Evolutionary conservation across 1,139 yeast species (phyloP).

Genomic region (Geotrichum restrictum): DNA sequence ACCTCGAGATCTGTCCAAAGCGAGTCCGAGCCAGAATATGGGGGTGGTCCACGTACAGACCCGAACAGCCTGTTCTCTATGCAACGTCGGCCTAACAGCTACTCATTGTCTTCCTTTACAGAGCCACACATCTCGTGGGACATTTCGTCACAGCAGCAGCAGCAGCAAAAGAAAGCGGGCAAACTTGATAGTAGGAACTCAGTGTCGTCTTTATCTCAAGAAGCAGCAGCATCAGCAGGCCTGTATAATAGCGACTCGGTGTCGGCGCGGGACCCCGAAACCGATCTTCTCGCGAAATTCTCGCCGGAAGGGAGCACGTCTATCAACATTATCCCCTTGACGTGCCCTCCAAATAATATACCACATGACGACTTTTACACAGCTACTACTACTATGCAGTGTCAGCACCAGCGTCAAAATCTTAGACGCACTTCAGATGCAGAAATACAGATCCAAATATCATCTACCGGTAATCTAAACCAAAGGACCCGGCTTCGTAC

Average conservation of each 20-base stretch:
- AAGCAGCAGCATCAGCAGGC: not conserved
- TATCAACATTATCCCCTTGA: not conserved
- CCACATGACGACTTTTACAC: no score
- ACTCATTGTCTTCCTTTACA: no score
- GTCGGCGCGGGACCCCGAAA: constrained; percentile 13
- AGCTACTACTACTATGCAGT: no score
- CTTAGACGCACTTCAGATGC: not conserved
- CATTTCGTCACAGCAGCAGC: constrained; percentile 3
- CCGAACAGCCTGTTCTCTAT: no score
- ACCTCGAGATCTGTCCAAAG: no score
- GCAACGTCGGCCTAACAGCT: no score
- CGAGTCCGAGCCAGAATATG: no score
- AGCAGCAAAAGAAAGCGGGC: not conserved
- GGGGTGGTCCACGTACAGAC: no score
- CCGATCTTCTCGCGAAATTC: constrained; percentile 13
- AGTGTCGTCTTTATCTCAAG: not conserved
- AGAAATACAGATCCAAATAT: no score
- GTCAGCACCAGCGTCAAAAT: not conserved
- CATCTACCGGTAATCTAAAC: not conserved
- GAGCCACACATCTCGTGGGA: constrained; percentile 17
- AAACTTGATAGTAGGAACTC: constrained; percentile 2
- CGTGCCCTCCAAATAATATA: no score
- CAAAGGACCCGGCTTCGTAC: not conserved
- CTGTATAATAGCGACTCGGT: no score
- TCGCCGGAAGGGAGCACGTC: not conserved